phyloP scores from a whole-genome alignment of 2,329 filamentous ascomycete species.

The Fusarium foetens region DNA sequence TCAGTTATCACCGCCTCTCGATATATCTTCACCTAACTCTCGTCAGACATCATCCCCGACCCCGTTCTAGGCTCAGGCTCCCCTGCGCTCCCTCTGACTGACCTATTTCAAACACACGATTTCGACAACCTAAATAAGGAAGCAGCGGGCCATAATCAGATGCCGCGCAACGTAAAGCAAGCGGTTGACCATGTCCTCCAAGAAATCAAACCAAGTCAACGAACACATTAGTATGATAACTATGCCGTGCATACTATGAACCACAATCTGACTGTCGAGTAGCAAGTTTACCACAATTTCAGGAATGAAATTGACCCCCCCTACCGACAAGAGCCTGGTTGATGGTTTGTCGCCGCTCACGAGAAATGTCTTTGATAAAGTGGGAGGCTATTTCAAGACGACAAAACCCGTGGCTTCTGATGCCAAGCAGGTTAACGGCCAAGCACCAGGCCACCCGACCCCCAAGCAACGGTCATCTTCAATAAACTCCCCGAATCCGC shows the following conservation, averaged over 20 bases:
- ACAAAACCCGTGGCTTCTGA: slow-evolving; percentile 49
- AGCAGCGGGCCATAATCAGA: slow-evolving; percentile 65
- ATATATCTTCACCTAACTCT: slow-evolving; percentile 26
- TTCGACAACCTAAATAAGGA: slow-evolving; percentile 79
- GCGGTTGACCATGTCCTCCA: slow-evolving; percentile 79
- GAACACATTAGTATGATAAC: slow-evolving; percentile 71
- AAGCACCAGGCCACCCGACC: slow-evolving; percentile 35
- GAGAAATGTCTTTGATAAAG: slow-evolving; percentile 53
- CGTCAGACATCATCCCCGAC: slow-evolving; percentile 71
- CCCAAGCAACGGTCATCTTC: slow-evolving; percentile 37
- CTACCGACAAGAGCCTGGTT: slow-evolving; percentile 47
- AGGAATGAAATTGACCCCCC: slow-evolving; percentile 36
- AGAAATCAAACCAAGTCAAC: slow-evolving; percentile 75
- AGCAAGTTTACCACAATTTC: slow-evolving; percentile 63
- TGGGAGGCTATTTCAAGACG: slow-evolving; percentile 54
- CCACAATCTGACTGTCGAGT: slow-evolving; percentile 32
- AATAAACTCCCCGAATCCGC: slow-evolving; percentile 33
- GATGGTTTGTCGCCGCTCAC: slow-evolving; percentile 62
- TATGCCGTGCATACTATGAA: not conserved
- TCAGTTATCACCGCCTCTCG: slow-evolving; percentile 51
- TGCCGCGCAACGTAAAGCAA: slow-evolving; percentile 74
- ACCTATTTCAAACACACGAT: slow-evolving; percentile 62
- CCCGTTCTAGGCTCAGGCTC: slow-evolving; percentile 68
- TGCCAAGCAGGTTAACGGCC: slow-evolving; percentile 52
- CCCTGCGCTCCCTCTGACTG: slow-evolving; percentile 60